phyloP scores from a whole-genome alignment of 495 filamentous ascomycete genomes.

The Aspergillus campestris region DNA sequence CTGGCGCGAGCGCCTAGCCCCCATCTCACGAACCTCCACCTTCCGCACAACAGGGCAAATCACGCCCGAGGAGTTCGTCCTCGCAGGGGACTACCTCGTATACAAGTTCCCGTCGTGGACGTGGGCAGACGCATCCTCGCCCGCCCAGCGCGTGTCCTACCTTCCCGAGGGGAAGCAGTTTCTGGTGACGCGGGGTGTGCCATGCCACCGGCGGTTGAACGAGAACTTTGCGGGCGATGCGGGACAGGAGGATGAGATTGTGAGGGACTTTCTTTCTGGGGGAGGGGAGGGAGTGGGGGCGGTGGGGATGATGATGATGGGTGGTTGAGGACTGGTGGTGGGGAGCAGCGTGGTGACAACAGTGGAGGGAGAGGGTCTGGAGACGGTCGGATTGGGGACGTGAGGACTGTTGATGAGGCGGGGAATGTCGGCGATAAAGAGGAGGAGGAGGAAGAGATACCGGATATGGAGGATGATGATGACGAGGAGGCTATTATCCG shows the following conservation, averaged over 20 bases:
- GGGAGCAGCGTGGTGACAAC: constrained; percentile 34
- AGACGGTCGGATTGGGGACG: constrained; percentile 67
- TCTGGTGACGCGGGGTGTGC: constrained; percentile 87
- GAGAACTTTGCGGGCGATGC: constrained; percentile 88
- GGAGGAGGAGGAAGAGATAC: constrained; percentile 76
- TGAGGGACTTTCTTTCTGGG: constrained; percentile 64
- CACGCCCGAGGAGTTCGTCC: constrained; percentile 94
- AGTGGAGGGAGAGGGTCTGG: constrained; percentile 30
- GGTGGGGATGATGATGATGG: constrained; percentile 69
- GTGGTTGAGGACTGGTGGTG: constrained; percentile 80
- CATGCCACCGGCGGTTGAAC: constrained; percentile 83
- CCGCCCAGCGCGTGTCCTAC: constrained; percentile 66
- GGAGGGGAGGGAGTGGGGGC: constrained; percentile 40
- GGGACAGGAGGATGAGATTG: constrained; percentile 72
- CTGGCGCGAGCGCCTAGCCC: constrained; percentile 82
- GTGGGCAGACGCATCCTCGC: constrained; percentile 82
- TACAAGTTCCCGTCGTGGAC: constrained; percentile 99
- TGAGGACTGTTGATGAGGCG: constrained; percentile 77
- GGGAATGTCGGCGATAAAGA: constrained; percentile 61
- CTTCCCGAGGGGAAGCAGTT: constrained; percentile 92
- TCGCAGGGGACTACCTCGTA: constrained; percentile 94
- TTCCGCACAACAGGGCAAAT: constrained; percentile 92
- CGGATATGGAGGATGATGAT: constrained; percentile 97
- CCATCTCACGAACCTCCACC: constrained; percentile 79
- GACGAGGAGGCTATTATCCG: constrained; percentile 96